Conservation (phyloP, 805 yeast species). For the Debaryomyces hansenii region DNA sequence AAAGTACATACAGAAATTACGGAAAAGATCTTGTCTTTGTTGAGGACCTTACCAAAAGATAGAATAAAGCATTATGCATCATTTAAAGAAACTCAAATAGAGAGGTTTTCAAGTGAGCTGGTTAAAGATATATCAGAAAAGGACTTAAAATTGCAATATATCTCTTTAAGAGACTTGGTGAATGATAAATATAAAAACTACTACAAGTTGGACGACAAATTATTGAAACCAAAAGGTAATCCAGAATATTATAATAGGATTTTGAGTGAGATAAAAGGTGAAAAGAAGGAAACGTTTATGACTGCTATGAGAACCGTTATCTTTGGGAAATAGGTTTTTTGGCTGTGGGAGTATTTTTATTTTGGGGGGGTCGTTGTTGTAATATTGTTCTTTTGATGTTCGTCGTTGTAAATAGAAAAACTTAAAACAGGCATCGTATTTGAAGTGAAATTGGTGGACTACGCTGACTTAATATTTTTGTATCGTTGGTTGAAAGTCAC, state of each 20-base stretch:
- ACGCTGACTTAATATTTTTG: too few relatives aligned
- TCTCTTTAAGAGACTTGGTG: conserved; percentile 55
- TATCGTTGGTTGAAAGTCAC: too few relatives aligned
- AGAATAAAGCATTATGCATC: conserved; percentile 67
- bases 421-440: too few relatives aligned
- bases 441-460: too few relatives aligned
- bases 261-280: conserved; percentile 67
- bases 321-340: conserved; percentile 57
- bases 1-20: conserved; percentile 45
- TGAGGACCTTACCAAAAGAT: conserved; percentile 69
- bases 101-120: conserved; percentile 38
- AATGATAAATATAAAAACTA: conserved; percentile 62
- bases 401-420: too few relatives aligned
- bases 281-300: conserved; percentile 62
- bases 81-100: conserved; percentile 64
- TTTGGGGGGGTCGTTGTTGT: not conserved
- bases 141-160: conserved; percentile 58
- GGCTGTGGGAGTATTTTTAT: too few relatives aligned
- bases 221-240: conserved; percentile 80
- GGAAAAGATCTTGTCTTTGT: conserved; percentile 53
- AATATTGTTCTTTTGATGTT: not conserved
- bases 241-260: conserved; percentile 75
- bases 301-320: conserved; percentile 73
- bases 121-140: conserved; percentile 45
- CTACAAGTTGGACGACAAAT: conserved; percentile 64